Evolutionary conservation across 1,284 basidiomycete species (phyloP), one percentile per base, ranked within the genome.

Genomic region (Dichomitus squalens): DNA sequence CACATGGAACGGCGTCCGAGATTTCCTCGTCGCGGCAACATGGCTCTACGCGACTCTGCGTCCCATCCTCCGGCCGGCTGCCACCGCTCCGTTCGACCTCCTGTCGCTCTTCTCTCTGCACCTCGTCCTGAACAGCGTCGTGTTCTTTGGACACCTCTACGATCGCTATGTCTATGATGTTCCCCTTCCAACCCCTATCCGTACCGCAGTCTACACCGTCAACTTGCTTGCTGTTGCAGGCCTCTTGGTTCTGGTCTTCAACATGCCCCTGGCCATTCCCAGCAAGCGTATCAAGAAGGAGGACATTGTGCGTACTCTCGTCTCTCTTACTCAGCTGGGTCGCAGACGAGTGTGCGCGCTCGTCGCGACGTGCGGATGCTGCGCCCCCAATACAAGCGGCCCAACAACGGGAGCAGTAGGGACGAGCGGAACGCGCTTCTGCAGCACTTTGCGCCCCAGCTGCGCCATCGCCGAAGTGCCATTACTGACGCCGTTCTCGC

Each of bases 211-310:
- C 4, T 62, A 80, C 33, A 68, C 68, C n/a, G 65, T 71, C 35
- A 83, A 87, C 65, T 55, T 86, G 12, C 55, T 72, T 4, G 76
- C 72, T 0, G 60, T 82, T 11, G 25, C 75, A 1, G 64, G 70
- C 0, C 62, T 84, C 18, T 59, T 88, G n/a, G 52, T 66, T 0
- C 70, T 84, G 1, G 71, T 85, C 7, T 57, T 85, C 23, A 71
- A 66, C 8, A 89, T 87, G 79, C 88, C 87, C 0, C 60, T 89
- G 33, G 81, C 68, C 1, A 65, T 85, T 25, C 86, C 87, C 1
- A 83, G 82, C 60, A 68, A 66, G 11, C 64, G 70, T 12, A 72
- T 86, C 3, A 75, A 80, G 38, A 73, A 72, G 44, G 74, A 77
- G 16, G 75, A 86, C 16, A 83, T 86, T 58, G 85, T 86, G 63